Conservation (phyloP, 2,329 filamentous ascomycete genomes). For the Colletotrichum sidae region DNA sequence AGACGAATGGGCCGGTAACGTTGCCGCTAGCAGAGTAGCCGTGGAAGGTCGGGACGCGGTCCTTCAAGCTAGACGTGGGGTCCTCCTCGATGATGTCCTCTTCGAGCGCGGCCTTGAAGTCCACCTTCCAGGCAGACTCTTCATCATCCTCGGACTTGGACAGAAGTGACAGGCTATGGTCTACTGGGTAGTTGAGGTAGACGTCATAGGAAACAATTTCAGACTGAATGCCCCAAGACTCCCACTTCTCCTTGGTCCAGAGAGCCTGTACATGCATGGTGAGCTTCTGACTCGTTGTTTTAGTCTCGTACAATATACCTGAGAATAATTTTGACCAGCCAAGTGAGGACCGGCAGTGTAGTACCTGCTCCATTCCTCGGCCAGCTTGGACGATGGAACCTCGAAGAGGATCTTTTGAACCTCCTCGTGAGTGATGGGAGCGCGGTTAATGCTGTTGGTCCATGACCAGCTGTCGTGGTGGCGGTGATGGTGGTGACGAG, state of each 20-base stretch:
- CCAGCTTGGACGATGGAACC: slow-evolving; percentile 67
- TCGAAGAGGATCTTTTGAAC: slow-evolving; percentile 68
- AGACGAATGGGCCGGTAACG: slow-evolving; percentile 88
- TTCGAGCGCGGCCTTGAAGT: slow-evolving; percentile 83
- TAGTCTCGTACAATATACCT: slow-evolving; percentile 53
- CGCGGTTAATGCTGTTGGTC: slow-evolving; percentile 41
- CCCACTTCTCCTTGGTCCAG: slow-evolving; percentile 82
- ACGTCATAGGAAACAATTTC: slow-evolving; percentile 78
- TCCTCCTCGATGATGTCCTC: slow-evolving; percentile 90
- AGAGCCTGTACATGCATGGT: slow-evolving; percentile 59
- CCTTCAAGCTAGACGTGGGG: slow-evolving; percentile 76
- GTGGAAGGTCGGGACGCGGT: slow-evolving; percentile 90
- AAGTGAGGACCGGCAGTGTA: slow-evolving; percentile 83
- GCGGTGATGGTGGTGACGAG: slow-evolving; percentile 48
- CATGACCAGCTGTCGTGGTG: slow-evolving; percentile 43
- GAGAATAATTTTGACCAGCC: slow-evolving; percentile 81
- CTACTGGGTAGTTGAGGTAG: slow-evolving; percentile 82
- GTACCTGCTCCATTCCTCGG: slow-evolving; percentile 80
- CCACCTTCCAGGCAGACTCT: slow-evolving; percentile 64
- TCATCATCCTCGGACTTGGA: slow-evolving; percentile 54
- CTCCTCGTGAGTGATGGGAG: slow-evolving; percentile 57
- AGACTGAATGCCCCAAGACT: slow-evolving; percentile 75
- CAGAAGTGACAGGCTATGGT: slow-evolving; percentile 76
- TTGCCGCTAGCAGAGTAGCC: slow-evolving; percentile 95
- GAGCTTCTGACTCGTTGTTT: slow-evolving; percentile 16